phyloP scores from a whole-genome alignment of 495 filamentous ascomycete genomes.

The Amphirosellinia nigrospora region DNA sequence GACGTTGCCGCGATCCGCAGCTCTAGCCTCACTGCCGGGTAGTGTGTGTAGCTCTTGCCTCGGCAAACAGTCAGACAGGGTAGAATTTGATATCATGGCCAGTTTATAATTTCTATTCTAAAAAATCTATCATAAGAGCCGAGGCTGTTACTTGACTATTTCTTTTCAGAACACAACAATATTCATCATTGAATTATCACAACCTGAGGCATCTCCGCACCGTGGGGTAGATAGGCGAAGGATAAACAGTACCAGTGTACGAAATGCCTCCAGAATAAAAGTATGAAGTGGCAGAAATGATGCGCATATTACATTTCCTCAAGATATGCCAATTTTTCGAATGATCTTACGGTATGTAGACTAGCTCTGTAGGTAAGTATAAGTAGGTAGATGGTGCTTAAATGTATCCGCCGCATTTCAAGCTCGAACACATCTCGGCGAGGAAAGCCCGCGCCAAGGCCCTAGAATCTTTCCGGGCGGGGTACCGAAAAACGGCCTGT shows the following conservation, averaged over 20 bases:
- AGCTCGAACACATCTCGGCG: background rate
- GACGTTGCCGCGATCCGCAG: background rate
- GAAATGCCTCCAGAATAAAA: background rate
- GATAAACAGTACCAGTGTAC: background rate
- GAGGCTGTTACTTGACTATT: background rate
- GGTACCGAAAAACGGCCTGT: constrained; percentile 5
- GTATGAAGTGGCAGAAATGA: background rate
- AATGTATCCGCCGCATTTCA: background rate
- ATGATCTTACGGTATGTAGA: no score
- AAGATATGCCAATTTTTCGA: no score
- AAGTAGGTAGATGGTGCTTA: background rate
- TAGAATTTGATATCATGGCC: background rate
- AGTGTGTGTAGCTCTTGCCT: background rate
- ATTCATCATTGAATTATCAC: background rate
- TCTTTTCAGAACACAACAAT: background rate
- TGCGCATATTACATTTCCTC: background rate
- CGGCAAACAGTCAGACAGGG: background rate
- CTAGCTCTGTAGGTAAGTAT: no score
- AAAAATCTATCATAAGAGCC: background rate
- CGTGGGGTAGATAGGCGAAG: no score
- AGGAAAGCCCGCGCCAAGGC: constrained; percentile 1
- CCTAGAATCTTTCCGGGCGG: background rate
- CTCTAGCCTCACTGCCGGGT: background rate
- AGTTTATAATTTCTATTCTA: background rate
- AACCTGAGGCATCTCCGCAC: background rate